phyloP scores from a whole-genome alignment of 73 alveolate genomes.

The Blepharisma japonicum region DNA sequence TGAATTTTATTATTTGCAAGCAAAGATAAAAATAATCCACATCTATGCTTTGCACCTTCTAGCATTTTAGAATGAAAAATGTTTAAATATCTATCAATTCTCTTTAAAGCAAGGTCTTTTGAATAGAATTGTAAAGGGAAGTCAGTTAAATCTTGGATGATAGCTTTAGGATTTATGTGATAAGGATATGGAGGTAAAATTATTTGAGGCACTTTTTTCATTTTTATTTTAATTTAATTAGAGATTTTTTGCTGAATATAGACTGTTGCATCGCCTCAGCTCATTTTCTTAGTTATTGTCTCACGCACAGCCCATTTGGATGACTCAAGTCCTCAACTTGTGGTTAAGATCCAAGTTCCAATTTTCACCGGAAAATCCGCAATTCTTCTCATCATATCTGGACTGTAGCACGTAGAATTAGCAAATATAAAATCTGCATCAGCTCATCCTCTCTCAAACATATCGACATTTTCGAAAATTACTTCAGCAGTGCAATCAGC shows the following conservation, averaged over 20 bases:
- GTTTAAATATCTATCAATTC: too few relatives aligned
- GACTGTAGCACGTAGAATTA: slow-evolving; percentile 85
- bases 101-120: too few relatives aligned
- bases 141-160: too few relatives aligned
- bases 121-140: too few relatives aligned
- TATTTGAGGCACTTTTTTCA: too few relatives aligned
- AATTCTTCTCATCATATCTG: slow-evolving; percentile 69
- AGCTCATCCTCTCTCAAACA: slow-evolving; percentile 62
- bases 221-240: too few relatives aligned
- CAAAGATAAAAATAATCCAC: too few relatives aligned
- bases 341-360: slow-evolving; percentile 73
- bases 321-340: slow-evolving; percentile 57
- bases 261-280: slow-evolving; percentile 93
- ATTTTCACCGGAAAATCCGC: slow-evolving; percentile 60
- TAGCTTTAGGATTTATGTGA: too few relatives aligned
- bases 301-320: slow-evolving; percentile 68
- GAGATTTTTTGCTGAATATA: slow-evolving; percentile 66
- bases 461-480: slow-evolving; percentile 50
- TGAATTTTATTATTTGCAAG: too few relatives aligned
- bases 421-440: slow-evolving; percentile 80
- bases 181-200: too few relatives aligned
- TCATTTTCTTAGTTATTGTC: slow-evolving; percentile 66
- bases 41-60: too few relatives aligned
- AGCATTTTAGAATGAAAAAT: too few relatives aligned
- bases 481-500: slow-evolving; percentile 43